phyloP scores from a whole-genome alignment of 1,284 basidiomycete genomes.

The Coniferiporia weirii region DNA sequence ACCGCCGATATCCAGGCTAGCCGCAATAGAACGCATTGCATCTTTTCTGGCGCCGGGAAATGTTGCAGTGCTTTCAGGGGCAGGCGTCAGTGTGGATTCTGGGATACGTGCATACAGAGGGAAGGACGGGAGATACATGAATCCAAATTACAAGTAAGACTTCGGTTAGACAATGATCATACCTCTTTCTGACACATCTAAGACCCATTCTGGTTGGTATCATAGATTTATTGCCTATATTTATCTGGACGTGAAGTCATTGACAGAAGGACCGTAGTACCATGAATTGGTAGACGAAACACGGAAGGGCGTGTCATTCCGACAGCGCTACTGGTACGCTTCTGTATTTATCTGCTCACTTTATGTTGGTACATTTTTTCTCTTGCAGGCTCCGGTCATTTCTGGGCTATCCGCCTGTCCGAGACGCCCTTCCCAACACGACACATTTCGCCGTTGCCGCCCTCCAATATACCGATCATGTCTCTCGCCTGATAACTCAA shows the following conservation, averaged over 20 bases:
- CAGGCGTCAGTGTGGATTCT: conserved; percentile 89
- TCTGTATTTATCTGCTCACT: background rate
- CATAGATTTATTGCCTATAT: background rate
- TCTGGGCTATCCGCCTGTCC: conserved; percentile 76
- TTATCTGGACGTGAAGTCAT: background rate
- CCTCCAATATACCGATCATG: conserved; percentile 62
- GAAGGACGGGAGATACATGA: conserved; percentile 79
- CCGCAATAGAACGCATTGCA: conserved; percentile 61
- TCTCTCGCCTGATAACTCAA: conserved; percentile 77
- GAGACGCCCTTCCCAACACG: conserved; percentile 76
- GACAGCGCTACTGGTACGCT: conserved; percentile 72
- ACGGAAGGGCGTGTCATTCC: conserved; percentile 58
- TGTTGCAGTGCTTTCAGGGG: conserved; percentile 77
- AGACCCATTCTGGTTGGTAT: conserved; percentile 54
- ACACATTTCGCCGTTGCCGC: conserved; percentile 85
- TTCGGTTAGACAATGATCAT: background rate
- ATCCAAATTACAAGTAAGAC: conserved; percentile 84
- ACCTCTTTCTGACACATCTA: conserved; percentile 1
- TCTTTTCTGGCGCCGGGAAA: conserved; percentile 65
- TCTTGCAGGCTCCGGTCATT: conserved; percentile 72
- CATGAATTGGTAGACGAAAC: conserved; percentile 76
- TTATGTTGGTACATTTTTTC: background rate
- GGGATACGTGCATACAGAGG: conserved; percentile 89
- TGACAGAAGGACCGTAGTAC: conserved; percentile 43
- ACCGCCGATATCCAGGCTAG: conserved; percentile 32